Base-by-base conservation (phyloP, 2,329 filamentous ascomycete species). In the Fusarium veterinarium region DNA sequence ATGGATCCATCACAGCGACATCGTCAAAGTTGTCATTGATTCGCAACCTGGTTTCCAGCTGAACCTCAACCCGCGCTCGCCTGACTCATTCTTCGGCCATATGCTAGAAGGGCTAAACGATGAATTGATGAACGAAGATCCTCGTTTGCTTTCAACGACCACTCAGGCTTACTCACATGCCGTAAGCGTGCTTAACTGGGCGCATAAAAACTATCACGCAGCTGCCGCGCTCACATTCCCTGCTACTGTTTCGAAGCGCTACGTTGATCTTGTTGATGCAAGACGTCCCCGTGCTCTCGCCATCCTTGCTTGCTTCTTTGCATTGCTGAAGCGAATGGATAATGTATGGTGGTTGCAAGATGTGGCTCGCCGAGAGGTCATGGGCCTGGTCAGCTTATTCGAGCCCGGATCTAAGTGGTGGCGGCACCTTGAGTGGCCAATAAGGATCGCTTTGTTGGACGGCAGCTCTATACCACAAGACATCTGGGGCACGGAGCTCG, bases 311-410 rank as follows among this genome's bases (percentile, higher is more conserved):
- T 90, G 89, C 78, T 92, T 91, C 79, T 92, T 92, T 75, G 90
- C 89, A 33, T 82, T 92, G 41, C 83, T 93, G 51, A 91, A 91
- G 76, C 86, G 86, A 38, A 83, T 92, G 69, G 88, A 91, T 67
- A 80, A 84, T 20, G 83, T 90, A 20, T 94, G 92, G 92, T 94
- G 92, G 91, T 82, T 93, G 33, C 86, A 90, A 25, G 90, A 91
- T 42, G 91, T 92, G 75, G 88, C 91, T 12, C 86, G 87, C 20
- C 87, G 89, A 61, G 89, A 93, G 74, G 88, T 93, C 20, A 87
- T 89, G 77, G 90, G 91, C 25, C 85, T 92, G 30, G 85, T 90
- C 25, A 86, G 86, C 40, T 80, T 90, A 40, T 90, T 91, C 77
- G 87, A 89, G 75, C 84, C 86, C 4, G 86, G 88, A 52, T 89